A percentile compares a stretch with the other conserved stretches of the same genome.
Conservation (phyloP, 2,329 filamentous ascomycete genomes). For the Monilinia vaccinii-corymbosi region DNA sequence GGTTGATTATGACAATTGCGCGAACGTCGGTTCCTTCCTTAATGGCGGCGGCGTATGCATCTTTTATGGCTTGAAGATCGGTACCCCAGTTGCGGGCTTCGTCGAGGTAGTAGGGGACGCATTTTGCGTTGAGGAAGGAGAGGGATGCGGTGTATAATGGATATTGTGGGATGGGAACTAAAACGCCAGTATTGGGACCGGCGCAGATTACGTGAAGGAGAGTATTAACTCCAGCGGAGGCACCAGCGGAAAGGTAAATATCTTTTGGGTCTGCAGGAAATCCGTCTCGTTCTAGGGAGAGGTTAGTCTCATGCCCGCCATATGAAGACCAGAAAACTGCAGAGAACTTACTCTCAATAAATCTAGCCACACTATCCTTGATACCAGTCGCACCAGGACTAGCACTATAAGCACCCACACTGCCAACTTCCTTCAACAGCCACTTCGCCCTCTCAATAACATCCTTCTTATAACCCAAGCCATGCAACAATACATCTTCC, state of each 20-base stretch:
- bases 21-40: constrained; percentile 75
- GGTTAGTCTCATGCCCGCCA: constrained; percentile 7
- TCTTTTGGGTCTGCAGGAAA: constrained; percentile 71
- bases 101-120: constrained; percentile 90
- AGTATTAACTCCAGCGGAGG: constrained; percentile 90
- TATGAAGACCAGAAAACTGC: neutral
- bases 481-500: constrained; percentile 64
- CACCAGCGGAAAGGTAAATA: constrained; percentile 86
- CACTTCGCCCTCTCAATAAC: constrained; percentile 75
- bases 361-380: constrained; percentile 80
- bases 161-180: constrained; percentile 96
- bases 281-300: constrained; percentile 63
- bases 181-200: constrained; percentile 65
- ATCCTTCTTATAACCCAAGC: constrained; percentile 81
- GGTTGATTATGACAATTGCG: constrained; percentile 95
- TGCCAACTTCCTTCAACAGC: constrained; percentile 75
- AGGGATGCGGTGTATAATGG: constrained; percentile 94
- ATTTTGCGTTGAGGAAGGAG: constrained; percentile 71
- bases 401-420: constrained; percentile 92
- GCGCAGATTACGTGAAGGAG: constrained; percentile 84
- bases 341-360: constrained; percentile 67
- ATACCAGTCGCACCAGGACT: constrained; percentile 83
- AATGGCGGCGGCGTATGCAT: constrained; percentile 65
- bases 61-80: constrained; percentile 67
- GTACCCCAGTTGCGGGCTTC: constrained; percentile 84